A percentile compares a stretch with the other conserved stretches of the same genome.
Evolutionary conservation across 2,329 filamentous ascomycete species (phyloP).

Genomic region (Botrytis byssoidea): DNA sequence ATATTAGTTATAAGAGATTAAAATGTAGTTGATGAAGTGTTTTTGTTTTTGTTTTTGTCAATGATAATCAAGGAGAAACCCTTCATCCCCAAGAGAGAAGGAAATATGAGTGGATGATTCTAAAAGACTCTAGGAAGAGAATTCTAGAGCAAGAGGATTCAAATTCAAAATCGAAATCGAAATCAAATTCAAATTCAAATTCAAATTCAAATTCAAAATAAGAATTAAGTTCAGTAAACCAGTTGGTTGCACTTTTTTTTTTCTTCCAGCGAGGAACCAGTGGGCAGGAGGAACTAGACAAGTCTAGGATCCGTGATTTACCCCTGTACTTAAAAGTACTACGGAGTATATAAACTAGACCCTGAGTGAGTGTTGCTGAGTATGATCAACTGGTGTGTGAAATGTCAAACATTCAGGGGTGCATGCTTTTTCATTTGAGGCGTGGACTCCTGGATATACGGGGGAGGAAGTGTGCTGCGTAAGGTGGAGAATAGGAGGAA

Average conservation of each 20-base stretch:
- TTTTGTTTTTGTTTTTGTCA: not conserved
- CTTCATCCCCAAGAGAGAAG: not conserved
- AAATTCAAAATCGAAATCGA: not conserved
- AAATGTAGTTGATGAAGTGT: not conserved
- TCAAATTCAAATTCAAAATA: not conserved
- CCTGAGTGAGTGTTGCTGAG: conserved; percentile 5
- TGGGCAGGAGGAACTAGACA: not conserved
- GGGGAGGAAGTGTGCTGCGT: not conserved
- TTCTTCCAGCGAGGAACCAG: conserved; percentile 2
- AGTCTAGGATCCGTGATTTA: not conserved
- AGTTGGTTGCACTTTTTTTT: not conserved
- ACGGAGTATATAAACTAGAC: not conserved
- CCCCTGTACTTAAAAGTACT: not conserved
- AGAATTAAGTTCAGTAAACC: not conserved
- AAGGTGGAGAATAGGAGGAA: conserved; percentile 11
- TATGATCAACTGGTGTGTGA: not conserved
- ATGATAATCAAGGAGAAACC: not conserved
- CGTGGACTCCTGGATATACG: not conserved
- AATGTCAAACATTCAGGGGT: conserved; percentile 20
- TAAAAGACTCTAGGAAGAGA: not conserved
- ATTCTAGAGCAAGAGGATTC: not conserved
- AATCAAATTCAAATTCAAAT: not conserved
- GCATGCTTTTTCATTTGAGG: conserved; percentile 9
- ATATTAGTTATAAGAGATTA: conserved; percentile 5
- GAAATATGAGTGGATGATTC: too few species aligned